Percentiles rank a stretch among this genome's conserved stretches.
These are phyloP conservation scores for Cyberlindnera nakhonratchasimensis DNA, from an alignment of 805 yeast genomes.

Conservation along the genomic window DNA sequence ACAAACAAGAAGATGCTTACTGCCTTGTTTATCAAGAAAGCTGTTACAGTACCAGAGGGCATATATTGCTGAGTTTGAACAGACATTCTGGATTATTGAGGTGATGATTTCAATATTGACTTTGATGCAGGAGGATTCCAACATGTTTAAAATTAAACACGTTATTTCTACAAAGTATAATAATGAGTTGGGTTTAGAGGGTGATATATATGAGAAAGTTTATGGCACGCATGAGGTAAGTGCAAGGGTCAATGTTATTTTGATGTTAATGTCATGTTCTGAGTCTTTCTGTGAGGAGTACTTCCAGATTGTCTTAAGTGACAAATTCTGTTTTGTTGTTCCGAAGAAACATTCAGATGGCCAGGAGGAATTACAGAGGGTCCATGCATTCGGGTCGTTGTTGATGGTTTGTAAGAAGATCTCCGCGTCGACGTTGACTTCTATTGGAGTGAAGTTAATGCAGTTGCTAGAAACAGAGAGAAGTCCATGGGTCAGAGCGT, in stretches of 20 bases:
- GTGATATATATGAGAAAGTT: slow-evolving; percentile 39
- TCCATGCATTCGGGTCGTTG: slow-evolving; percentile 53
- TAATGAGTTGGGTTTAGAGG: slow-evolving; percentile 34
- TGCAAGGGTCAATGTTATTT: slow-evolving; percentile 47
- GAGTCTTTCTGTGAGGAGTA: slow-evolving; percentile 23
- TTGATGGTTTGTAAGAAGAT: slow-evolving; percentile 40
- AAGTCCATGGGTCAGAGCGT: slow-evolving; percentile 72
- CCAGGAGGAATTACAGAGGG: slow-evolving; percentile 62
- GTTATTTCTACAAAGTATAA: slow-evolving; percentile 55
- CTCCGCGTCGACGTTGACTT: slow-evolving; percentile 24
- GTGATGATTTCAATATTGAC: slow-evolving; percentile 44
- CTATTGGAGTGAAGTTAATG: slow-evolving; percentile 30
- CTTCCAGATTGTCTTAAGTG: slow-evolving; percentile 26
- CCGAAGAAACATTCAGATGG: slow-evolving; percentile 62
- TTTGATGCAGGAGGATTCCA: slow-evolving; percentile 51
- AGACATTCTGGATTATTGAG: slow-evolving; percentile 47
- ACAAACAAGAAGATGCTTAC: slow-evolving; percentile 60
- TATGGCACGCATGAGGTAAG: slow-evolving; percentile 61
- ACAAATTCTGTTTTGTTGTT: slow-evolving; percentile 40
- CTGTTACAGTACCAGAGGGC: slow-evolving; percentile 43
- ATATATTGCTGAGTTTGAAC: slow-evolving; percentile 35
- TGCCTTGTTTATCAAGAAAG: slow-evolving; percentile 53
- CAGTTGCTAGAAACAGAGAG: slow-evolving; percentile 55
- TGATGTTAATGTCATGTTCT: slow-evolving; percentile 39
- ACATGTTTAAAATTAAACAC: slow-evolving; percentile 57